Conservation (phyloP, 148 eudicot genomes). For the Rhododendron williamsianum region DNA sequence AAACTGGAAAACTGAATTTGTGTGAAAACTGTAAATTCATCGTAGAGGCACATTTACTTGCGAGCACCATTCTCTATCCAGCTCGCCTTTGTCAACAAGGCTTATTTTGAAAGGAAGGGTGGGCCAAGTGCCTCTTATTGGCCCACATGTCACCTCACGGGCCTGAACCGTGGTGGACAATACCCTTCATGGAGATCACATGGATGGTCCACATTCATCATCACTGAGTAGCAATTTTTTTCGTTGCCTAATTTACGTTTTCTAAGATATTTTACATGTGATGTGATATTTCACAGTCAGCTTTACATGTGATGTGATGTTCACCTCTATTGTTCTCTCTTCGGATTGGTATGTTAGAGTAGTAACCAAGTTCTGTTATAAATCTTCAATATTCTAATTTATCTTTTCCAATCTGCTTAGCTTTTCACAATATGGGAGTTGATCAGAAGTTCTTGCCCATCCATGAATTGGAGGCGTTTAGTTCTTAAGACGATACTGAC, state of each 20-base stretch:
- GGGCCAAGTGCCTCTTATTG: background rate
- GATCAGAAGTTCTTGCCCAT: background rate
- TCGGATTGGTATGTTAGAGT: background rate
- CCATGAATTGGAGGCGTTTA: background rate
- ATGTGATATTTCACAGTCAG: no score
- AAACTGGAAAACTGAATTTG: background rate
- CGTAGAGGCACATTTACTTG: background rate
- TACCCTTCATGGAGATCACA: background rate
- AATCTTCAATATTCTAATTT: background rate
- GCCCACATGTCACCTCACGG: background rate
- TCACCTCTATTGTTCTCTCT: background rate
- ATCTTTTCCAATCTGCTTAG: background rate
- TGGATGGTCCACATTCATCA: background rate
- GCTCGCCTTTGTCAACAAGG: background rate
- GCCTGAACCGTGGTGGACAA: background rate
- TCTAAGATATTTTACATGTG: background rate
- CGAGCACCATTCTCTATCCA: background rate
- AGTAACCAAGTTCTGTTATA: background rate
- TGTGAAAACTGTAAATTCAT: background rate
- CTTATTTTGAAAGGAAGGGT: no score
- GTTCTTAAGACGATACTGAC: constrained; percentile 7
- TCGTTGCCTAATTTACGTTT: background rate
- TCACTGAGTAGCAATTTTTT: background rate
- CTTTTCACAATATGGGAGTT: constrained; percentile 3
- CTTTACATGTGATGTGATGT: no score